phyloP scores from a whole-genome alignment of 768 basidiomycete species.

The Boletus tomentosulus region DNA sequence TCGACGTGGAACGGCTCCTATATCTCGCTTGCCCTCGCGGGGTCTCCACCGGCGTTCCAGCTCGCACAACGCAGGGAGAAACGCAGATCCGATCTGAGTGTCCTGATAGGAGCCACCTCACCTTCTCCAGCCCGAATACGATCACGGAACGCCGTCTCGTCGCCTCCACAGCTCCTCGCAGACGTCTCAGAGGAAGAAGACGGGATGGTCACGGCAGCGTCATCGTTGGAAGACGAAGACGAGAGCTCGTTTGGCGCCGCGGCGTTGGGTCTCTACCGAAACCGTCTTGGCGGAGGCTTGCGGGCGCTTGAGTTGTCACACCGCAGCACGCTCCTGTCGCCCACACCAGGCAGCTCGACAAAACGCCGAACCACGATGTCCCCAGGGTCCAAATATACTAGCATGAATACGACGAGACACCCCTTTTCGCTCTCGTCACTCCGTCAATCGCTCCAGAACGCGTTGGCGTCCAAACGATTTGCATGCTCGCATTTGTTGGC shows the following conservation, averaged over 20 bases:
- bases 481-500: conserved; percentile 78
- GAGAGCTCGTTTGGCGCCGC: conserved; percentile 53
- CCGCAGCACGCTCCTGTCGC: conserved; percentile 12
- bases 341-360: conserved; percentile 7
- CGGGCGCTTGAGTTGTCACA: conserved; percentile 43
- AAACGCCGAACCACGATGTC: conserved; percentile 30
- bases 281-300: conserved; percentile 46
- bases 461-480: conserved; percentile 69
- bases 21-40: conserved; percentile 43
- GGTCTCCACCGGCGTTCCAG: conserved; percentile 41
- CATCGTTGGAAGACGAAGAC: conserved; percentile 22
- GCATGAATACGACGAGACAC: conserved; percentile 55
- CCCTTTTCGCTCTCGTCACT: conserved; percentile 65
- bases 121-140: conserved; percentile 22
- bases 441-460: conserved; percentile 56
- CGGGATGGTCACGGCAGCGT: conserved; percentile 15
- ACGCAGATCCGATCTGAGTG: conserved; percentile 51
- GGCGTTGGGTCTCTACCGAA: conserved; percentile 58
- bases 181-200: conserved; percentile 42
- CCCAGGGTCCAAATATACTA: conserved; percentile 60
- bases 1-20: conserved; percentile 77
- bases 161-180: conserved; percentile 29
- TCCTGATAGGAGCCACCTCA: conserved; percentile 38
- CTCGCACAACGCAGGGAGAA: conserved; percentile 45
- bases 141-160: conserved; percentile 41